Evolutionary conservation across 139 green algal genomes (phyloP).

Genomic region (Eudorina sp.): DNA sequence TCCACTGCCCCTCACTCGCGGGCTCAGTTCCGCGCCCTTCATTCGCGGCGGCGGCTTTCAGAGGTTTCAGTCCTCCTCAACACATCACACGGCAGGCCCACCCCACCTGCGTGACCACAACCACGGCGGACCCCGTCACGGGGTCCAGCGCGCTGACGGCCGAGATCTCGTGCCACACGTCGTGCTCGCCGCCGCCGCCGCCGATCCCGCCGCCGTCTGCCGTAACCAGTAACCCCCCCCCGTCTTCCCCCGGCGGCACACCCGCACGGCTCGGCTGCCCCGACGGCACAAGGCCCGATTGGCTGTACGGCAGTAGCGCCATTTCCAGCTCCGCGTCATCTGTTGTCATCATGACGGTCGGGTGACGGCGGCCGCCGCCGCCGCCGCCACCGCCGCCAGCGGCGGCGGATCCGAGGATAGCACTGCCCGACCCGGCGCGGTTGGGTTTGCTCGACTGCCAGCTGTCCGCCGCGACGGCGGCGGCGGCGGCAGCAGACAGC

Average conservation of each 20-base stretch:
- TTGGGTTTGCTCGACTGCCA: no score
- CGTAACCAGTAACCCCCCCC: neutral
- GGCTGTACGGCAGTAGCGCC: neutral
- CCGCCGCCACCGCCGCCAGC: neutral
- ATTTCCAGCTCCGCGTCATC: neutral
- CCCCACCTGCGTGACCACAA: conserved; percentile 36
- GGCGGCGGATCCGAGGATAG: neutral
- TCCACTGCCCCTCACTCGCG: no score
- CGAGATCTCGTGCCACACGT: conserved; percentile 28
- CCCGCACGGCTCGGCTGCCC: no score
- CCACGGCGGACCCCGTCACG: neutral
- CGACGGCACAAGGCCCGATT: neutral
- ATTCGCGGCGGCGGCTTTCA: no score
- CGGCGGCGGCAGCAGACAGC: neutral
- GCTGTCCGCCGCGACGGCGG: neutral
- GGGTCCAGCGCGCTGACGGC: conserved; percentile 24
- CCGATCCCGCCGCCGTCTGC: neutral
- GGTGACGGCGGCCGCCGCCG: neutral
- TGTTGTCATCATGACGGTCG: neutral
- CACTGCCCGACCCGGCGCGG: no score
- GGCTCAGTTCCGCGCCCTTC: no score
- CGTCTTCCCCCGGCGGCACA: no score
- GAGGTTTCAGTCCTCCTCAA: neutral
- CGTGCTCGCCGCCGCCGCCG: neutral
- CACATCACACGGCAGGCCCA: neutral